phyloP scores from a whole-genome alignment of 441 rosid species.

The Manihot esculenta region DNA sequence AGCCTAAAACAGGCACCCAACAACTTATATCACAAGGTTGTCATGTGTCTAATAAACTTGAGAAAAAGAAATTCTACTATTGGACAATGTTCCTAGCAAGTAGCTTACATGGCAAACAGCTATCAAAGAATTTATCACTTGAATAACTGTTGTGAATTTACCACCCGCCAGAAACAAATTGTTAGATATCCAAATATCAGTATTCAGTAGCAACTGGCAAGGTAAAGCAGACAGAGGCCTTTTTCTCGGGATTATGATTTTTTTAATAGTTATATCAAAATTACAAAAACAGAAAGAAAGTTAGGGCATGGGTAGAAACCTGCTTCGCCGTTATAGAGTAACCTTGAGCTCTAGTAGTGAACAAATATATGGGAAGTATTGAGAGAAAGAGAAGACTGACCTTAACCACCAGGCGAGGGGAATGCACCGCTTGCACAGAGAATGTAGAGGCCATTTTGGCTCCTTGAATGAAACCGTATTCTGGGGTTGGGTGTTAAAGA shows the following conservation, averaged over 20 bases:
- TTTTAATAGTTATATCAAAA: background rate
- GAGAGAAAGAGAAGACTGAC: slow-evolving; percentile 29
- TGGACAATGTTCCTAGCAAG: no score
- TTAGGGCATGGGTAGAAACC: background rate
- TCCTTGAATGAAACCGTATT: background rate
- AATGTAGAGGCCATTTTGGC: slow-evolving; percentile 48
- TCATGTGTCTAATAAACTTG: no score
- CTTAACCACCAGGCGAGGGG: slow-evolving; percentile 41
- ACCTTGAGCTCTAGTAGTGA: no score
- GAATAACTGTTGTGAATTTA: no score
- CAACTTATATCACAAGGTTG: background rate
- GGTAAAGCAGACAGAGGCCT: background rate
- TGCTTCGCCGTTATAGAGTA: no score
- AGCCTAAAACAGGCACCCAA: background rate
- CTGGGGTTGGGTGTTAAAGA: background rate
- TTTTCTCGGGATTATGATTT: background rate
- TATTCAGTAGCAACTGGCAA: no score
- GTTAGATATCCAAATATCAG: no score
- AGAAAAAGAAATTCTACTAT: no score
- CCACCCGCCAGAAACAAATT: no score
- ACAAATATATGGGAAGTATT: no score
- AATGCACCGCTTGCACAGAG: slow-evolving; percentile 46
- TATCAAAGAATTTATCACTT: no score
- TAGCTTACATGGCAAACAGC: no score
- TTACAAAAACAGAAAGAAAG: background rate